These are phyloP conservation scores for Coccinonectria pachysandricola DNA, from an alignment of 2,329 filamentous ascomycete species.

Conservation along the genomic window DNA sequence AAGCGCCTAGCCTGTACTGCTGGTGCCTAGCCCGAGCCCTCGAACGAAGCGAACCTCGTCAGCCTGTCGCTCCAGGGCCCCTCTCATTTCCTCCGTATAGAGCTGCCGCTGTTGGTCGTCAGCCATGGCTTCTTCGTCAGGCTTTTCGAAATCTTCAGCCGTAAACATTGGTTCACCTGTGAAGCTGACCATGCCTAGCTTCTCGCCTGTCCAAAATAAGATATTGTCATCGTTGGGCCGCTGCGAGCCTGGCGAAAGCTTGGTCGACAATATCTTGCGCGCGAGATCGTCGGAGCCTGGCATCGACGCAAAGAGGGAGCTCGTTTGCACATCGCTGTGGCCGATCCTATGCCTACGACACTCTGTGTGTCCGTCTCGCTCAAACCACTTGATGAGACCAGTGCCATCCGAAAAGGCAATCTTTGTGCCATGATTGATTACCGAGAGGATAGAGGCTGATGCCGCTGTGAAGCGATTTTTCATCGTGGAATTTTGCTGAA, in stretches of 20 bases:
- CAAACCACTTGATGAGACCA: constrained; percentile 81
- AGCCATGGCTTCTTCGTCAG: constrained; percentile 33
- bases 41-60: constrained; percentile 68
- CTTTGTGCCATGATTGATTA: constrained; percentile 69
- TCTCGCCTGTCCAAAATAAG: constrained; percentile 80
- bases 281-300: constrained; percentile 60
- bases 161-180: constrained; percentile 39
- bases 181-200: constrained; percentile 62
- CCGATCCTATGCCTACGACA: constrained; percentile 45
- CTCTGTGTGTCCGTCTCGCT: constrained; percentile 65
- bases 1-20: no score
- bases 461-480: constrained; percentile 80
- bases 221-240: constrained; percentile 53
- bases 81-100: constrained; percentile 63
- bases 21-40: constrained; percentile 49
- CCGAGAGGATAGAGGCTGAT: constrained; percentile 69
- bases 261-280: constrained; percentile 64
- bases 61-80: constrained; percentile 65
- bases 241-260: constrained; percentile 23
- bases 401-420: constrained; percentile 77
- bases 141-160: constrained; percentile 40
- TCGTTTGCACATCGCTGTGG: constrained; percentile 37
- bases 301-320: constrained; percentile 42
- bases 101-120: constrained; percentile 44
- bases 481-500: constrained; percentile 39